phyloP scores from a whole-genome alignment of 177 flowering plant genomes.

The Vitis hybrid region DNA sequence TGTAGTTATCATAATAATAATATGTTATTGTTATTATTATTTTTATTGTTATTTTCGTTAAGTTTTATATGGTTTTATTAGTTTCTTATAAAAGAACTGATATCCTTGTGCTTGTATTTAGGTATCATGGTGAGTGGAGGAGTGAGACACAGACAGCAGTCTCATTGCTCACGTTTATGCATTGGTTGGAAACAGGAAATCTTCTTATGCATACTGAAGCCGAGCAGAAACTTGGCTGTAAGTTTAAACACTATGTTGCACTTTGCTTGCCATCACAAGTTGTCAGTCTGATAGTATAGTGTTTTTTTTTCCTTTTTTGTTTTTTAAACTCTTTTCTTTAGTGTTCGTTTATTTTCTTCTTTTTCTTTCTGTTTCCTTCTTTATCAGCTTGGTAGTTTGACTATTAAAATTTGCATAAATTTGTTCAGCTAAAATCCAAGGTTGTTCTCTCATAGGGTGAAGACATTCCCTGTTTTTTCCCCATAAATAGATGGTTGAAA shows the following conservation, averaged over 20 bases:
- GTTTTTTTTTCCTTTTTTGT: not conserved
- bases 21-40: too few relatives aligned
- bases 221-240: conserved; percentile 83
- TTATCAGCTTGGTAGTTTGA: not conserved
- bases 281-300: not conserved
- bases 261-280: not conserved
- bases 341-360: not conserved
- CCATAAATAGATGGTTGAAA: not conserved
- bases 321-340: not conserved
- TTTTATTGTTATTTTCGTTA: not conserved
- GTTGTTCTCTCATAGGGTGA: not conserved
- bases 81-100: not conserved
- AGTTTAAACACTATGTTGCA: conserved; percentile 16
- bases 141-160: conserved; percentile 84
- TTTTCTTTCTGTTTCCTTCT: not conserved
- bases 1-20: not conserved
- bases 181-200: conserved; percentile 84
- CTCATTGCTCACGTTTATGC: conserved; percentile 80
- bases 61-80: too few relatives aligned
- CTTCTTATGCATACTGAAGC: conserved; percentile 84
- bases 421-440: not conserved
- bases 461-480: not conserved
- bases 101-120: conserved; percentile 19
- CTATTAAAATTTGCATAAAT: not conserved
- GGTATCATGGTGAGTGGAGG: conserved; percentile 98